A percentile compares a stretch with the other conserved stretches of the same genome.
Conservation (phyloP, 352 stramenopile genomes). For the Phytophthora ohioensis region DNA sequence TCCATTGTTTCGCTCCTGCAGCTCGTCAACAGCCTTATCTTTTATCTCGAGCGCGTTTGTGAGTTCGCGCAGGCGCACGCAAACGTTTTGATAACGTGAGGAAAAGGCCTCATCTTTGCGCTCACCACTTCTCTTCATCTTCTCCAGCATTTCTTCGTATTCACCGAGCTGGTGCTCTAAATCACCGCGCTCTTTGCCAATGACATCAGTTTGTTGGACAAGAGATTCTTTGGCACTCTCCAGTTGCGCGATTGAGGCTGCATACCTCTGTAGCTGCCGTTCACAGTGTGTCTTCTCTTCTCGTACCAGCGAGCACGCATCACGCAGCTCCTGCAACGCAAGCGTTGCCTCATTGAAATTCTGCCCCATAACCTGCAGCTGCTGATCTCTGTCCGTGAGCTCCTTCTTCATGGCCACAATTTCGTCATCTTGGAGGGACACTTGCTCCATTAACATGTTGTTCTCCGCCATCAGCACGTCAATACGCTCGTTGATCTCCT, state of each 20-base stretch:
- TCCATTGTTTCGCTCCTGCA: constrained; percentile 51
- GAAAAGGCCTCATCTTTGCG: constrained; percentile 73
- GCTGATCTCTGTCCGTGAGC: constrained; percentile 68
- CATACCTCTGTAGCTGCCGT: constrained; percentile 74
- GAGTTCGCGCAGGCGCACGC: constrained; percentile 67
- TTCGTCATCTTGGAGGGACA: constrained; percentile 81
- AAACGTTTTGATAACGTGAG: constrained; percentile 77
- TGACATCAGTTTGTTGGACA: constrained; percentile 42
- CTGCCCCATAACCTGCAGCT: constrained; percentile 74
- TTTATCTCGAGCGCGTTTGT: constrained; percentile 65
- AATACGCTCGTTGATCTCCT: constrained; percentile 81
- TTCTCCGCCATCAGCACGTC: constrained; percentile 89
- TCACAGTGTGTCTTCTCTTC: constrained; percentile 76
- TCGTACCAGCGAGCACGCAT: constrained; percentile 59
- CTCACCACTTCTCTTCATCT: constrained; percentile 68
- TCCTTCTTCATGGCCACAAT: constrained; percentile 72
- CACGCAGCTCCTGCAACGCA: constrained; percentile 70
- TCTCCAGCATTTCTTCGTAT: constrained; percentile 67
- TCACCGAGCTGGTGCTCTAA: constrained; percentile 64
- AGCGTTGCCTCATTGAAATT: constrained; percentile 82
- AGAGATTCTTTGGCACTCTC: constrained; percentile 66
- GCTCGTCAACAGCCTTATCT: constrained; percentile 57
- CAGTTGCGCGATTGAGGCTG: constrained; percentile 66
- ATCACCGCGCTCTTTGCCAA: constrained; percentile 41
- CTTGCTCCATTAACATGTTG: constrained; percentile 84